Conservation (phyloP, 345 rosid species). For the Lumnitzera littorea region DNA sequence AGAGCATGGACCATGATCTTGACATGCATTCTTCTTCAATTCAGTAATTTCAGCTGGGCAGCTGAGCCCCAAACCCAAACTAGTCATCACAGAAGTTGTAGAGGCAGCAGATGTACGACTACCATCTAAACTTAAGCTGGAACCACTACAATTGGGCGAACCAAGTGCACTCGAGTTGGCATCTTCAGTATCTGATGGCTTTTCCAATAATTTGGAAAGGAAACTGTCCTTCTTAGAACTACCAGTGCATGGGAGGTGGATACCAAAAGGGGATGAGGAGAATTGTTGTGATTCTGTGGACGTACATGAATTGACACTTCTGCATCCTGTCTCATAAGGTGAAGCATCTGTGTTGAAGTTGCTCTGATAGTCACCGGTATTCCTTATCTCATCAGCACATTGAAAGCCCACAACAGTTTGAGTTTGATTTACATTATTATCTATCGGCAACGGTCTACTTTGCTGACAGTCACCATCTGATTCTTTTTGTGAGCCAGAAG, state of each 20-base stretch:
- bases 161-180: constrained; percentile 13
- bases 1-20: constrained; percentile 15
- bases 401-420: constrained; percentile 29
- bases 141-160: constrained; percentile 29
- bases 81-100: constrained; percentile 43
- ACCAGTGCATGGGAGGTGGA: constrained; percentile 13
- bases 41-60: constrained; percentile 25
- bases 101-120: constrained; percentile 39
- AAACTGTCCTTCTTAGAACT: constrained; percentile 18
- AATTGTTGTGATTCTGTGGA: constrained; percentile 19
- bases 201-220: constrained; percentile 27
- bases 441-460: constrained; percentile 10
- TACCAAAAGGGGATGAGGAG: constrained; percentile 10
- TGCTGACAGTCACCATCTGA: constrained; percentile 36
- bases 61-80: constrained; percentile 41
- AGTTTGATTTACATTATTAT: constrained; percentile 12
- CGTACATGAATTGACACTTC: constrained; percentile 14
- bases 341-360: constrained; percentile 9
- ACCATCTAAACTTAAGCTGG: constrained; percentile 30
- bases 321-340: constrained; percentile 11
- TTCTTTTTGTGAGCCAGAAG: constrained; percentile 31
- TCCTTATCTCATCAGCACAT: constrained; percentile 21
- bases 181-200: constrained; percentile 22
- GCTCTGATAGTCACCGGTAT: constrained; percentile 16
- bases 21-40: constrained; percentile 14